A percentile compares a stretch with the other conserved stretches of the same genome.
Conservation (phyloP, 768 basidiomycete species). For the Panaeolus cyanescens region DNA sequence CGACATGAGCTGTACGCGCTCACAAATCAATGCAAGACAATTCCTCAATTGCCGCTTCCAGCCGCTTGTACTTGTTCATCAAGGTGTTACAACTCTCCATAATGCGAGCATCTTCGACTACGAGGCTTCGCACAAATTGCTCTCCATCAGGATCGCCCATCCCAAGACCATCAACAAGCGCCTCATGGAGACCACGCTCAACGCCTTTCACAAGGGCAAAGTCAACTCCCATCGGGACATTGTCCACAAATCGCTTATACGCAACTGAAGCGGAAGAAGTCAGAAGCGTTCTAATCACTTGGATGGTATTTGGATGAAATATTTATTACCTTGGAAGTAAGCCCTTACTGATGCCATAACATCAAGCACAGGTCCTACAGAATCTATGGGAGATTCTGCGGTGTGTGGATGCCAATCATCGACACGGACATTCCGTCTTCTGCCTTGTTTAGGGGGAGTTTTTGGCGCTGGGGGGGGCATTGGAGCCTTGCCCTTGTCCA, state of each 20-base stretch:
- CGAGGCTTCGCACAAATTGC: constrained; percentile 46
- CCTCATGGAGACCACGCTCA: constrained; percentile 41
- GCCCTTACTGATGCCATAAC: constrained; percentile 77
- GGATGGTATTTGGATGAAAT: not conserved
- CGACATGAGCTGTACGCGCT: too few species aligned
- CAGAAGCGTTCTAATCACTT: not conserved
- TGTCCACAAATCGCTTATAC: constrained; percentile 58
- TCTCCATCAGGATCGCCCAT: constrained; percentile 46
- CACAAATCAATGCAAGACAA: constrained; percentile 17
- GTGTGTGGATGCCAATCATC: constrained; percentile 37
- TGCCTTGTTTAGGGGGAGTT: too few species aligned
- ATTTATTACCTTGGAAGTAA: constrained; percentile 66
- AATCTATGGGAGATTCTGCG: constrained; percentile 51
- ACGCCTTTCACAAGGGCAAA: constrained; percentile 52
- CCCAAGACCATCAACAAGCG: constrained; percentile 47
- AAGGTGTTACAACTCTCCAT: constrained; percentile 44
- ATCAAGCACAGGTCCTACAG: constrained; percentile 52
- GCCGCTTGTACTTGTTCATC: constrained; percentile 45
- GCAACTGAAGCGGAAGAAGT: constrained; percentile 40
- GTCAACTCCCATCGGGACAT: constrained; percentile 55
- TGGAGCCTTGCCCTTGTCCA: too few species aligned
- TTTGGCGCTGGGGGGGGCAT: too few species aligned
- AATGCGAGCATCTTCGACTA: too few species aligned
- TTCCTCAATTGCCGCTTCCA: constrained; percentile 47
- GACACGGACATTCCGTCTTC: too few species aligned